phyloP scores from a whole-genome alignment of 257 asterid genomes.

The Rhazya stricta region DNA sequence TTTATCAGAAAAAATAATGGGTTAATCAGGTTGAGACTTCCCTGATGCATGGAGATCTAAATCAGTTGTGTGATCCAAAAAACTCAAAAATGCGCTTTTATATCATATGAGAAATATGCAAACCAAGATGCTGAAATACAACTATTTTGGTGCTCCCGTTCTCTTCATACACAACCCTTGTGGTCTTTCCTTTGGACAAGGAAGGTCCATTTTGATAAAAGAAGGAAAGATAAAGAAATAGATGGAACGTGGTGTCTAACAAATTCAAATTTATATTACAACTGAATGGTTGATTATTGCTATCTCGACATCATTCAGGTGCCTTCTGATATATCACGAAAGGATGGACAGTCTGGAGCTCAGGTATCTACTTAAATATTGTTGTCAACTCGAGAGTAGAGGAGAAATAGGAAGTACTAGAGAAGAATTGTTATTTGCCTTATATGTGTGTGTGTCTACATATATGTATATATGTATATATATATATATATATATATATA shows the following conservation, averaged over 20 bases:
- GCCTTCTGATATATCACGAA: slow-evolving; percentile 68
- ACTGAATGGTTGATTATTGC: slow-evolving; percentile 17
- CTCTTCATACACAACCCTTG: neutral
- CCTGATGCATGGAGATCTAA: neutral
- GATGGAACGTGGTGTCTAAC: neutral
- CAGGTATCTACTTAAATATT: slow-evolving; percentile 39
- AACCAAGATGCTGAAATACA: neutral
- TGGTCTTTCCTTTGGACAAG: neutral
- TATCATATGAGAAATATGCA: neutral
- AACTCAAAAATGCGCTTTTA: neutral
- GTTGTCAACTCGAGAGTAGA: neutral
- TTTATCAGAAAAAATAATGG: neutral
- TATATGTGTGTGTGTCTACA: too few relatives aligned
- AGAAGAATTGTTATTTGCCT: neutral
- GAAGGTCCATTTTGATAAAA: neutral
- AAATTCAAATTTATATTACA: neutral
- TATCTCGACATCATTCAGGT: slow-evolving; percentile 42
- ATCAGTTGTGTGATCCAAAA: neutral
- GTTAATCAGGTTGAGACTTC: neutral
- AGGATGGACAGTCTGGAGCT: slow-evolving; percentile 44
- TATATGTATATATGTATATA: too few relatives aligned
- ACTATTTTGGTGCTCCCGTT: neutral
- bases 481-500: too few relatives aligned
- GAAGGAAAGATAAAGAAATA: neutral
- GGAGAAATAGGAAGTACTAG: neutral